Conservation (phyloP, 176 grass and related monocot species). For the Aegilops longissima region DNA sequence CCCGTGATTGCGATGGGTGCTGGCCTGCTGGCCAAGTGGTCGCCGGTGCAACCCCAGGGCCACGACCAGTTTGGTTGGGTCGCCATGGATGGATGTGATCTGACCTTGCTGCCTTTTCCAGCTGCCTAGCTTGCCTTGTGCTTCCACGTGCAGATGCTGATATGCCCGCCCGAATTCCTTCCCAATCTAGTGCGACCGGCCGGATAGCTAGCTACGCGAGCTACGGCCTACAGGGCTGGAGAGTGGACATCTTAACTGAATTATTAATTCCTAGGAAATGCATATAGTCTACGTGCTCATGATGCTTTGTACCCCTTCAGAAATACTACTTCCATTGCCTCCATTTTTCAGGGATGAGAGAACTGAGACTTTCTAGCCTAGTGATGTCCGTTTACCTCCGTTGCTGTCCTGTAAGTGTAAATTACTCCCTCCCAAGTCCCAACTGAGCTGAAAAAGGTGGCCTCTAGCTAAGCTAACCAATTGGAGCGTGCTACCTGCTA, state of each 20-base stretch:
- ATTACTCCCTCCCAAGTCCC: not conserved
- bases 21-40: not conserved
- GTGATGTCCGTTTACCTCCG: not conserved
- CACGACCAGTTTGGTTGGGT: not conserved
- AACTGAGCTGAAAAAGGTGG: constrained; percentile 7
- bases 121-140: not conserved
- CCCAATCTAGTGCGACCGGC: not conserved
- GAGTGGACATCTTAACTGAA: too few species aligned
- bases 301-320: too few species aligned
- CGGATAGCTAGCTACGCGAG: not conserved
- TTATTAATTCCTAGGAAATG: too few species aligned
- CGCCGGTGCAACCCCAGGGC: not conserved
- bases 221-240: not conserved
- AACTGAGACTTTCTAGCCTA: not conserved
- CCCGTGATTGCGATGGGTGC: not conserved
- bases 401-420: not conserved
- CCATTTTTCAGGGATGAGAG: too few species aligned
- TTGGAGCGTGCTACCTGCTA: constrained; percentile 16
- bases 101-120: constrained; percentile 12
- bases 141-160: not conserved
- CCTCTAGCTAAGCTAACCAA: not conserved
- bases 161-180: constrained; percentile 6
- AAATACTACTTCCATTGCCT: too few species aligned
- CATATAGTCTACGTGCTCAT: too few species aligned
- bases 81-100: constrained; percentile 3